phyloP scores from a whole-genome alignment of 306 rosid genomes.

The Vicia faba region DNA sequence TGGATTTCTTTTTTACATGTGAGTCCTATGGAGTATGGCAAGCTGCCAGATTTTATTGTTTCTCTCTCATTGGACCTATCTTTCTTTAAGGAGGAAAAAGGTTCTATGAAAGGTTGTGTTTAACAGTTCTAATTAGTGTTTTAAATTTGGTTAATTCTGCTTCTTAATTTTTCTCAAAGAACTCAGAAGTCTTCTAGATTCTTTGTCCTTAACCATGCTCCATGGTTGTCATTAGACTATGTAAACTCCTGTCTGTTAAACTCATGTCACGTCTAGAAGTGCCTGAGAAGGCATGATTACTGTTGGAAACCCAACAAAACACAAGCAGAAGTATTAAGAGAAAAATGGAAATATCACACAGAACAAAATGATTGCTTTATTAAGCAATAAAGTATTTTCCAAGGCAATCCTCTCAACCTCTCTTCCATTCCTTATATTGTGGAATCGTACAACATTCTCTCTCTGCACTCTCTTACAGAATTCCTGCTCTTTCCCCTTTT shows the following conservation, averaged over 20 bases:
- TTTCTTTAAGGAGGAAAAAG: background rate
- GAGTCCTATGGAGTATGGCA: background rate
- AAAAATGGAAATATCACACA: no score
- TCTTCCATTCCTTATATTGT: no score
- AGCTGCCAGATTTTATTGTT: background rate
- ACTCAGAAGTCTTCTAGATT: slow-evolving; percentile 25
- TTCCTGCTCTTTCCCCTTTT: no score
- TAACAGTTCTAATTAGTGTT: background rate
- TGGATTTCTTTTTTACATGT: background rate
- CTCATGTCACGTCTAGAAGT: slow-evolving; percentile 39
- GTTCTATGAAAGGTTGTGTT: background rate
- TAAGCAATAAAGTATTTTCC: no score
- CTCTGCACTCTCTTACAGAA: no score
- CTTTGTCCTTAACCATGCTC: slow-evolving; percentile 26
- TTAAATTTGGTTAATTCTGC: slow-evolving; percentile 1
- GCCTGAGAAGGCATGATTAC: slow-evolving; percentile 43
- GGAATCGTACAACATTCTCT: no score
- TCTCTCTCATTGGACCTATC: background rate
- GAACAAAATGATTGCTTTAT: no score
- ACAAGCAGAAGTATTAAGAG: no score
- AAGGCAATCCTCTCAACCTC: no score
- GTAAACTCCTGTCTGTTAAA: slow-evolving; percentile 36
- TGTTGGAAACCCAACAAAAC: no score
- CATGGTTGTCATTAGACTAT: slow-evolving; percentile 15
- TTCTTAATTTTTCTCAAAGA: slow-evolving; percentile 24